Conservation (phyloP, 805 yeast species). For the Yarrowia alimentaria region DNA sequence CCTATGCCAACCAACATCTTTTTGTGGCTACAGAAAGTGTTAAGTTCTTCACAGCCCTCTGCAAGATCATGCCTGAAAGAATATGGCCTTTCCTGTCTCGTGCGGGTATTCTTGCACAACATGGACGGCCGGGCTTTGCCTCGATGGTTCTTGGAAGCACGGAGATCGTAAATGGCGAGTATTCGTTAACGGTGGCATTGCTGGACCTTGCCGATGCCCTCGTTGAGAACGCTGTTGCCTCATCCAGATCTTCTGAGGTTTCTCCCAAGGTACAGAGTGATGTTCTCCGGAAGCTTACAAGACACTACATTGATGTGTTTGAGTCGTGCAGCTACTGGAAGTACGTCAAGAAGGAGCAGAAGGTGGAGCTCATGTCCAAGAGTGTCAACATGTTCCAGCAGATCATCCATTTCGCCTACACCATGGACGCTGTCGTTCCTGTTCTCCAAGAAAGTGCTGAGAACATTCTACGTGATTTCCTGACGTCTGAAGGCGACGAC, state of each 20-base stretch:
- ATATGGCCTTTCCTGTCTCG: constrained; percentile 78
- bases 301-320: constrained; percentile 62
- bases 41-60: constrained; percentile 50
- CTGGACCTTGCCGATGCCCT: constrained; percentile 56
- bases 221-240: constrained; percentile 46
- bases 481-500: constrained; percentile 51
- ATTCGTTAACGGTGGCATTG: constrained; percentile 59
- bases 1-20: constrained; percentile 56
- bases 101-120: constrained; percentile 61
- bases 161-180: constrained; percentile 69
- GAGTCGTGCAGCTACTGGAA: constrained; percentile 75
- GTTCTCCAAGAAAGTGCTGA: constrained; percentile 54
- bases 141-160: constrained; percentile 63
- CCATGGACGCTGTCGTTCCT: constrained; percentile 53
- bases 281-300: constrained; percentile 53
- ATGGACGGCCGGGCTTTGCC: constrained; percentile 64
- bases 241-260: constrained; percentile 40
- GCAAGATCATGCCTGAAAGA: constrained; percentile 54
- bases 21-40: constrained; percentile 48
- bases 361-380: constrained; percentile 57
- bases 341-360: constrained; percentile 55
- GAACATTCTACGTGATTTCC: constrained; percentile 54
- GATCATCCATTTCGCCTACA: constrained; percentile 54
- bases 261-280: constrained; percentile 49
- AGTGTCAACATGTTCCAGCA: constrained; percentile 55